These are phyloP conservation scores for Aciculoconidium aculeatum DNA, from an alignment of 805 yeast species.

Conservation along the genomic window DNA sequence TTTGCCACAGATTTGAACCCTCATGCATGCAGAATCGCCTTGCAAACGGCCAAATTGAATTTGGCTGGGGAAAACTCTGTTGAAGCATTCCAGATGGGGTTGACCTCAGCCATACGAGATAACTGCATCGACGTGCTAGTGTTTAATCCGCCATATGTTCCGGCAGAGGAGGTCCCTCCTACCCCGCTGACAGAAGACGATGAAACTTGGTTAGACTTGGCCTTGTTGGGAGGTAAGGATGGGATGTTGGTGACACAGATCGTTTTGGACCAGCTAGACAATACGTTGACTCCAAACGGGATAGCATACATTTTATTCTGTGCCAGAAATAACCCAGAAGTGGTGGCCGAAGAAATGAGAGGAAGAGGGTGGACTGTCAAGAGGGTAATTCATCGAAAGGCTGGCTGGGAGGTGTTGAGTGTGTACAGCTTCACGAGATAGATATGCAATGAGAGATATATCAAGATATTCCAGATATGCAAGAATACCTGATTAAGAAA, in stretches of 20 bases:
- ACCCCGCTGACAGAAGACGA: slow-evolving; percentile 44
- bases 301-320: slow-evolving; percentile 87
- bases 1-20: slow-evolving; percentile 80
- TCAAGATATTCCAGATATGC: too few species aligned
- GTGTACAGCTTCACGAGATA: slow-evolving; percentile 53
- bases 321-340: slow-evolving; percentile 78
- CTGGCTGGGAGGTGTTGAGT: slow-evolving; percentile 93
- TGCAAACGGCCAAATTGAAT: slow-evolving; percentile 19
- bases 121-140: slow-evolving; percentile 62
- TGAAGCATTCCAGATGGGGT: slow-evolving; percentile 46
- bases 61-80: slow-evolving; percentile 5
- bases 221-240: slow-evolving; percentile 80
- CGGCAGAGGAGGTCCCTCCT: slow-evolving; percentile 69
- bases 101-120: slow-evolving; percentile 45
- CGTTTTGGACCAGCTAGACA: slow-evolving; percentile 51
- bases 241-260: slow-evolving; percentile 84
- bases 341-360: slow-evolving; percentile 46
- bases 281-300: slow-evolving; percentile 53
- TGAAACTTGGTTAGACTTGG: slow-evolving; percentile 78
- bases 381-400: slow-evolving; percentile 61
- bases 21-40: slow-evolving; percentile 54
- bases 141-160: slow-evolving; percentile 97
- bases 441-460: too few species aligned
- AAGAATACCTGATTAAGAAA: not conserved
- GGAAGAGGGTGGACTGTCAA: slow-evolving; percentile 48